Percentiles rank a stretch among this genome's conserved stretches.
phyloP scores from a whole-genome alignment of 1,284 basidiomycete species.

The Leccinum laetum region DNA sequence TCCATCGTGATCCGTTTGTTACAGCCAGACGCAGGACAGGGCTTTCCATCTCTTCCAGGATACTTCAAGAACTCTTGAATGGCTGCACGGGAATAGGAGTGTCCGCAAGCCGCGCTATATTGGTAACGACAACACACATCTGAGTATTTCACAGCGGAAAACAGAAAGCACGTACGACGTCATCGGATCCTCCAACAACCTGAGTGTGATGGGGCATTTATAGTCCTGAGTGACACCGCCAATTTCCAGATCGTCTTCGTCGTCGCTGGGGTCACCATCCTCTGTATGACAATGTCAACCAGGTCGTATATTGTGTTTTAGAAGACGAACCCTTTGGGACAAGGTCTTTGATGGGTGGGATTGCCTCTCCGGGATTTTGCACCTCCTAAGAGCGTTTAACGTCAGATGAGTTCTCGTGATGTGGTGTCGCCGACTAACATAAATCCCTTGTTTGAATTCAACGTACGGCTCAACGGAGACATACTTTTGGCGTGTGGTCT shows the following conservation, averaged over 20 bases:
- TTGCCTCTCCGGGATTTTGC: conserved; percentile 60
- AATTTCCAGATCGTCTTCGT: conserved; percentile 79
- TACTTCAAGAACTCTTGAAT: conserved; percentile 55
- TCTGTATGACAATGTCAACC: conserved; percentile 41
- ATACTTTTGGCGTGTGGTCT: conserved; percentile 77
- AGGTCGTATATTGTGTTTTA: neutral
- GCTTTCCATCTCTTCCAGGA: conserved; percentile 35
- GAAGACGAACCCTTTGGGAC: conserved; percentile 60
- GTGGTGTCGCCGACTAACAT: conserved; percentile 47
- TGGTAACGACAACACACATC: neutral
- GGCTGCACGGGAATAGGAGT: conserved; percentile 69
- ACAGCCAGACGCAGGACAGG: conserved; percentile 74
- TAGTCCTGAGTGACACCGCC: conserved; percentile 82
- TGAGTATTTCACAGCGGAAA: conserved; percentile 5
- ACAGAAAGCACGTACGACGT: conserved; percentile 59
- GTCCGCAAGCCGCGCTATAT: conserved; percentile 59
- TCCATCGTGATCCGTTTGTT: conserved; percentile 52
- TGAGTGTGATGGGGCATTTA: conserved; percentile 78
- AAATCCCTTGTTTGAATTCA: conserved; percentile 65
- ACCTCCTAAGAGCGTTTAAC: conserved; percentile 54
- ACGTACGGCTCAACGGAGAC: conserved; percentile 60
- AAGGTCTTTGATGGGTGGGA: conserved; percentile 77
- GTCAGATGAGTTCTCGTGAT: conserved; percentile 6
- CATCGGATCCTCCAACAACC: conserved; percentile 62
- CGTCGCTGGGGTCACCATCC: conserved; percentile 74